Evolutionary conservation across 73 alveolate genomes (phyloP), one percentile per base, ranked within the genome.

Genomic region (Paramecium caudatum): DNA sequence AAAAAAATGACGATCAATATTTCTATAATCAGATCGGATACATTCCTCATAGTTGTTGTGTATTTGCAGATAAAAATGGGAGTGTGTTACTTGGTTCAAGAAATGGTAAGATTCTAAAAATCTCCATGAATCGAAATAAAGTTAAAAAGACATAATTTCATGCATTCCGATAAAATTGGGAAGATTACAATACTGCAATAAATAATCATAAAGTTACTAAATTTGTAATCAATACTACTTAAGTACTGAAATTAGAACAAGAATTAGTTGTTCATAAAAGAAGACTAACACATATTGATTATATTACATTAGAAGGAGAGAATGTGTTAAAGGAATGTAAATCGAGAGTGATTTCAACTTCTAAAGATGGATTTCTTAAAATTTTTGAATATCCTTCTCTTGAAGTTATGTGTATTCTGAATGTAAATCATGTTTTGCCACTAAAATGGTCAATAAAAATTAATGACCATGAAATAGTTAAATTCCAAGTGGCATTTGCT

Each of bases 341-440:
- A 13, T 39, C 10, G 7, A 74, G 43, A 12, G 30, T 74, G 5
- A 19, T 74, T 0, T 41, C 88, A 3, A 37, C 88, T 19, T 74
- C 88, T 45, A 74, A 74, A 45, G 88, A 74, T 74, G 88, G 88
- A 0, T 41, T 19, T 41, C 16, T 74, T 5, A 74, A 74, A 21
- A 19, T 74, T 4, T 74, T 74, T 45, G 43, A 30, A 21, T 74
- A 27, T 74, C 88, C 88, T 15, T 74, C 62, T 2, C 19, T 74
- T 23, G 39, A 36, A 17, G 16, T 27, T 41, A 19, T 39, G 47
- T 74, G 93, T 21, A 46, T 34, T 17, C 41, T 86, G 37, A 86
- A 86, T 86, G 47, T 86, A 41, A 86, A 86, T 86, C 93, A 86
- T 43, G 85, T 81, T 23, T 80, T 86, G 0, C 93, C 93, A 2